Conservation (phyloP, 768 basidiomycete species). For the Leccinum broughii region DNA sequence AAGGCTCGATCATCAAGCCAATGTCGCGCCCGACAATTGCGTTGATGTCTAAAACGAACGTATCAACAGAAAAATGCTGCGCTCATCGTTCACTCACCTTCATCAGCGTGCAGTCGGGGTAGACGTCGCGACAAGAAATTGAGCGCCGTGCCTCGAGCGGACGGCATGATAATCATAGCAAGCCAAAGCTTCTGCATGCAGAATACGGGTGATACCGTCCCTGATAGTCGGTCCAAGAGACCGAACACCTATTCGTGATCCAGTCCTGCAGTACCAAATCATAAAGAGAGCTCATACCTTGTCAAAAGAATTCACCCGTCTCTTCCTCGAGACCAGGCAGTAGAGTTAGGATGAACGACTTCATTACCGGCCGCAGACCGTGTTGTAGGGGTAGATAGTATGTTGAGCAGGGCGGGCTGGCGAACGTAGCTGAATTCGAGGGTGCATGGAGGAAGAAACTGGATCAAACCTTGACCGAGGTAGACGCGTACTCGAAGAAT, state of each 20-base stretch:
- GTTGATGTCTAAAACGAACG: slow-evolving; percentile 51
- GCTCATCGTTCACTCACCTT: slow-evolving; percentile 48
- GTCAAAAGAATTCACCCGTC: slow-evolving; percentile 94
- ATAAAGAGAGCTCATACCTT: slow-evolving; percentile 46
- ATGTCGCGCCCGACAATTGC: slow-evolving; percentile 80
- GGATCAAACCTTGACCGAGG: slow-evolving; percentile 83
- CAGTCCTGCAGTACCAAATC: slow-evolving; percentile 4
- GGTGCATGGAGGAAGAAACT: slow-evolving; percentile 5
- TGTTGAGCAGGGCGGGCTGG: slow-evolving; percentile 79
- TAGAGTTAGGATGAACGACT: slow-evolving; percentile 90
- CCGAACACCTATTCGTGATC: slow-evolving; percentile 59
- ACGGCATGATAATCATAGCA: slow-evolving; percentile 85
- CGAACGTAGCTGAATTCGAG: not conserved
- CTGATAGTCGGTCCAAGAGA: slow-evolving; percentile 79
- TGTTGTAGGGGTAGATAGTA: slow-evolving; percentile 87
- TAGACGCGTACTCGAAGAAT: slow-evolving; percentile 99
- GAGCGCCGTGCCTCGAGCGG: slow-evolving; percentile 77
- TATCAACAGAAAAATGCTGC: slow-evolving; percentile 3
- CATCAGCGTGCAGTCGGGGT: slow-evolving; percentile 65
- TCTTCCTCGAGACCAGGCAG: slow-evolving; percentile 97
- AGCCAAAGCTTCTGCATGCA: slow-evolving; percentile 97
- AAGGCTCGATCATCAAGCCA: slow-evolving; percentile 94
- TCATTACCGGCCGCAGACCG: slow-evolving; percentile 86
- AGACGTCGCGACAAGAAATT: slow-evolving; percentile 84
- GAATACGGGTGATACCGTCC: slow-evolving; percentile 81